These are phyloP conservation scores for Globisporangium acanthophoron DNA, from an alignment of 352 stramenopile species.

Conservation along the genomic window DNA sequence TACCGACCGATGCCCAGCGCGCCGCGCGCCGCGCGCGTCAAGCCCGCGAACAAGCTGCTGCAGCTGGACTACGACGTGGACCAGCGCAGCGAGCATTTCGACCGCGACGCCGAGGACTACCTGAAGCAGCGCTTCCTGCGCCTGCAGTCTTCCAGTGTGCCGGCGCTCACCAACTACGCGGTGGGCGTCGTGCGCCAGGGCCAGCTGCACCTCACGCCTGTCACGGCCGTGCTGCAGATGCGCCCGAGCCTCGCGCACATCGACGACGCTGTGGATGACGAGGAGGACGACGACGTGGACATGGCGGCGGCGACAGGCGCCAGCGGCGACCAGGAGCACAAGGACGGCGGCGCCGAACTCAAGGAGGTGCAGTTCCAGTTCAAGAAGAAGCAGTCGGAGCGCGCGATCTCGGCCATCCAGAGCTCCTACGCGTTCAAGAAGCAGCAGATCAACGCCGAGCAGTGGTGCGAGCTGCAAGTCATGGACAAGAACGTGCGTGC, in stretches of 20 bases:
- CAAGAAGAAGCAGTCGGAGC: conserved; percentile 84
- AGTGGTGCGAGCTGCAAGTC: conserved; percentile 71
- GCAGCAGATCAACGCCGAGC: conserved; percentile 73
- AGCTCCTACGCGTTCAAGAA: conserved; percentile 85
- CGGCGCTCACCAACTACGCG: conserved; percentile 71
- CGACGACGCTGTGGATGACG: conserved; percentile 65
- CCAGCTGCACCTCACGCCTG: conserved; percentile 73
- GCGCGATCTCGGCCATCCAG: conserved; percentile 69
- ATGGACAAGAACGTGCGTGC: conserved; percentile 58
- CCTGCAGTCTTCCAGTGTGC: conserved; percentile 57
- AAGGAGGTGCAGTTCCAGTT: conserved; percentile 87
- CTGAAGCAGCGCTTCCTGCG: conserved; percentile 67
- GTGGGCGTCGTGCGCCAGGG: conserved; percentile 76
- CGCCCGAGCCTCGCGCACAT: conserved; percentile 73
- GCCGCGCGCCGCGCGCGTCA: conserved; percentile 56
- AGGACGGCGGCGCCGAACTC: conserved; percentile 38
- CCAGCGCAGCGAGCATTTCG: conserved; percentile 65
- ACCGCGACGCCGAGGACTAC: conserved; percentile 76
- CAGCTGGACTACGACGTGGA: conserved; percentile 75
- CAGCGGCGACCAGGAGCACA: conserved; percentile 31
- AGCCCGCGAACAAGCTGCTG: conserved; percentile 69
- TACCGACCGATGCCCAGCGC: conserved; percentile 69
- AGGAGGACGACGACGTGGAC: conserved; percentile 40
- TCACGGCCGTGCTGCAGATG: conserved; percentile 74
- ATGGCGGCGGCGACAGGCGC: conserved; percentile 16